Base-by-base conservation (phyloP, 345 rosid genomes). In the Bruguiera gymnorhiza region DNA sequence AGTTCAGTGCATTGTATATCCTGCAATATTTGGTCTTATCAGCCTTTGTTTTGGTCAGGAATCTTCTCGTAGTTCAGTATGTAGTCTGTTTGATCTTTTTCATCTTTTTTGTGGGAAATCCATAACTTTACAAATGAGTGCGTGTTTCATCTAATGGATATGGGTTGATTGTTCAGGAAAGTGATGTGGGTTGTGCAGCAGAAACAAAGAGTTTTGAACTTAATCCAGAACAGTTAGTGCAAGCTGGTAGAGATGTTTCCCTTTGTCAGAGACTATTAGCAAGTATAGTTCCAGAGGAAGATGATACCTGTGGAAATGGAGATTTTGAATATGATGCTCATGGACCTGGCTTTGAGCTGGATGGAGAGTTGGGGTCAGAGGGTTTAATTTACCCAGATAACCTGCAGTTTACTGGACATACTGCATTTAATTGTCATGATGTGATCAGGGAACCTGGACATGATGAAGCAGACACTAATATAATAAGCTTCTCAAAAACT, bases 191-290 rank as follows among this genome's bases (percentile, higher is more conserved):
- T 36, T 56, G 52, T 72, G 65, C 77, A 24, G 60, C 59, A 23
- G 78, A 67, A 65, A 63, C 65, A 20, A 63, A 23, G 66, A 70
- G 70, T 70, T 56, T 32, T 80, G 90, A 81, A 53, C 67, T 59
- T 60, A 70, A 62, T 74, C 62, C 78, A 39, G 78, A 83, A 54
- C 78, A 73, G 64, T 75, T 75, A 53, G 61, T 78, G 61, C 71
- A 66, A 16, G 80, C 74, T 50, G 66, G 63, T 46, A 70, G 73
- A 59, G 94, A 84, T 70, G 70, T 82, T 57, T 78, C 98, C 29
- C 87, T 95, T 76, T 92, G 76, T 58, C 92, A 89, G 79, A 86
- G 91, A 83, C 85, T 90, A 68, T 72, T 95, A 58, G 93, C 98
- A 53, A 94, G 98, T 77, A 74, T 95, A 72, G 85, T 92, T 72